Conservation (phyloP, 805 yeast species). For the Starmerella kuoi region DNA sequence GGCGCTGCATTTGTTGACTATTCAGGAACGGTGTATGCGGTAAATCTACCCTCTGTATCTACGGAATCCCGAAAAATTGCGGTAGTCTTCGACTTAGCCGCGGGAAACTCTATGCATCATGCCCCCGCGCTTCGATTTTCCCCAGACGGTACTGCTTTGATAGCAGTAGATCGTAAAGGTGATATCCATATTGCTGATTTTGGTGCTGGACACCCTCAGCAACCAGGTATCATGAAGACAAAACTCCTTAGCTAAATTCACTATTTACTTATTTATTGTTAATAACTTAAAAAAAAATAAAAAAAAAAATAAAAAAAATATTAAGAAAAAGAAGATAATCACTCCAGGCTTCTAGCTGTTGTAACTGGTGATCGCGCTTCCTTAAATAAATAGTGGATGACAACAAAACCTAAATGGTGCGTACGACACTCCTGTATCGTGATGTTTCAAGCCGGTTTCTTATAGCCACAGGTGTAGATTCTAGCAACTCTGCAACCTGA, state of each 20-base stretch:
- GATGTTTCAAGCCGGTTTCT: background rate
- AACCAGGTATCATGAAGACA: constrained; percentile 28
- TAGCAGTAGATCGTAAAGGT: constrained; percentile 72
- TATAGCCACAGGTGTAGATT: constrained; percentile 25
- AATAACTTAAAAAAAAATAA: too few relatives aligned
- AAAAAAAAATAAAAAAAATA: background rate
- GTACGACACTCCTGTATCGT: constrained; percentile 1
- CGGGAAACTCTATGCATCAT: constrained; percentile 58
- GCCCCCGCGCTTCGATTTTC: constrained; percentile 72
- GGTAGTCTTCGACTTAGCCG: constrained; percentile 63
- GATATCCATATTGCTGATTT: constrained; percentile 68
- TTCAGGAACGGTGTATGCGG: constrained; percentile 60
- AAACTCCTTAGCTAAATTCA: constrained; percentile 20
- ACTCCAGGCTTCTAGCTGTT: too few relatives aligned
- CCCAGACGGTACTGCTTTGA: constrained; percentile 67
- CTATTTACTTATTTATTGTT: constrained; percentile 1
- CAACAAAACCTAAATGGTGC: background rate
- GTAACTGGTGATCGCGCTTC: too few relatives aligned
- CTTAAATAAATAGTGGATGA: too few relatives aligned
- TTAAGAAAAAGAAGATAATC: too few relatives aligned
- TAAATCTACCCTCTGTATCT: constrained; percentile 44
- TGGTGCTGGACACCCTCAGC: constrained; percentile 68
- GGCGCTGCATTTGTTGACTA: constrained; percentile 71
- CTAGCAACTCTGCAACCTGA: constrained; percentile 29
- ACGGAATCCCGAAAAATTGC: constrained; percentile 39